Base-by-base conservation (phyloP, 257 asterid species). In the Solanum dulcamara region DNA sequence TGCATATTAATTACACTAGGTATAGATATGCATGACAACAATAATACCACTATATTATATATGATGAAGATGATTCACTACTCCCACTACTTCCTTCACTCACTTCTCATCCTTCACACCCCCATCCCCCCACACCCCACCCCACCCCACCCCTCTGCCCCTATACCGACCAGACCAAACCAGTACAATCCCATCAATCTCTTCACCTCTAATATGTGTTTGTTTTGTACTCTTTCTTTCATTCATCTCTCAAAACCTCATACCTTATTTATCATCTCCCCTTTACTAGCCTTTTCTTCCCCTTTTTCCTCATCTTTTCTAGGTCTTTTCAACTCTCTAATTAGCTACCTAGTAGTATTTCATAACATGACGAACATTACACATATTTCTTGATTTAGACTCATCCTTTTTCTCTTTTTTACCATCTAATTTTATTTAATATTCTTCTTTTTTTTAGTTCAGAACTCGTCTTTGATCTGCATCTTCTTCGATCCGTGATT, bases 131-230 rank as follows among this genome's bases (percentile, higher is more conserved):
- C 50, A 2, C 80, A 3, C 22, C 42, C 32, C 28, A 2, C 84
- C 84, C 70, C 53, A 15, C 74, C 20, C 6, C 37, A 11, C 57
- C 13, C 59, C 70, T 60, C 67, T 84, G 75, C 82, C 86, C 84
- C 85, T 86, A 70, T 85, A 71, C 87, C 91, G 89, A 88, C 90
- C 89, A 87, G 89, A 88, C 66, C 89, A 87, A 88, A 88, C 66
- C 90, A 81, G 86, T 91, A 88, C 92, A 90, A 88, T 88, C 93
- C 84, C 81, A 83, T 46, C 88, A 84, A 87, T 86, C 89, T 77
- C 59, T 67, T 75, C 59, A 82, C 44, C 85, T 30, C 40, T 66
- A 60, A 30, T 66, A 82, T 81, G 20, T 35, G 37, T 30, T 66
- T 60, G 80, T 88, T 89, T 84, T 87, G 87, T 85, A 87, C 88